Evolutionary conservation across 345 rosid species (phyloP).

Genomic region (Erysimum cheiranthoides): DNA sequence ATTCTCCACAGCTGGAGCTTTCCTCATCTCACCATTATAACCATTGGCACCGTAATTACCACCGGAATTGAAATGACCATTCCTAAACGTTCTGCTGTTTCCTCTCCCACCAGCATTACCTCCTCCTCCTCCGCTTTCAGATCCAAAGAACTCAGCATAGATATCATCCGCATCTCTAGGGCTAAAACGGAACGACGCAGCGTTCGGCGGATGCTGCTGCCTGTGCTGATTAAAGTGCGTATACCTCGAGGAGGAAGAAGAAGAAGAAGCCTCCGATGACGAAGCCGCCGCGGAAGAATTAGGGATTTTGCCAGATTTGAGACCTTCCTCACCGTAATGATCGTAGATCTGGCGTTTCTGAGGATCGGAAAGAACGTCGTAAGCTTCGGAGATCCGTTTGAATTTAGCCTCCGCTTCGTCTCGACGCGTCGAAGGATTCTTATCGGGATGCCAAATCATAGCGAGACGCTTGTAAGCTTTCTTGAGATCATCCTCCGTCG

Average conservation of each 20-base stretch:
- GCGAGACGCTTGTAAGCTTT: slow-evolving; percentile 91
- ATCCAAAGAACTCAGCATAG: slow-evolving; percentile 79
- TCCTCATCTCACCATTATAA: slow-evolving; percentile 42
- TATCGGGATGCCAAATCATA: slow-evolving; percentile 99
- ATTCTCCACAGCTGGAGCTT: slow-evolving; percentile 69
- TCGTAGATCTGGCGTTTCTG: slow-evolving; percentile 97
- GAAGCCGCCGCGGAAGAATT: slow-evolving; percentile 45
- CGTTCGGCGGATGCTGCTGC: slow-evolving; percentile 49
- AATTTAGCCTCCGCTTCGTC: slow-evolving; percentile 88
- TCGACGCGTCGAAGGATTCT: slow-evolving; percentile 69
- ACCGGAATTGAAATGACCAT: slow-evolving; percentile 38
- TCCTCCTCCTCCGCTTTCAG: slow-evolving; percentile 51
- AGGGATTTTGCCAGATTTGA: slow-evolving; percentile 81
- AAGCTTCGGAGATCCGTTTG: slow-evolving; percentile 94
- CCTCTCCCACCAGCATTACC: slow-evolving; percentile 49
- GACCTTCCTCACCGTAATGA: slow-evolving; percentile 83
- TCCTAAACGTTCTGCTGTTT: slow-evolving; percentile 49
- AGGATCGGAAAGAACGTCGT: slow-evolving; percentile 75
- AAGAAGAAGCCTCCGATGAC: slow-evolving; percentile 48
- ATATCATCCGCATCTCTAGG: slow-evolving; percentile 84
- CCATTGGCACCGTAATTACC: slow-evolving; percentile 31
- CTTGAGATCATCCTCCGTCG: slow-evolving; percentile 82
- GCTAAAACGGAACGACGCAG: slow-evolving; percentile 60
- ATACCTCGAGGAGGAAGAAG: slow-evolving; percentile 39
- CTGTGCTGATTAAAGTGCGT: slow-evolving; percentile 46